phyloP scores from a whole-genome alignment of 805 yeast species.

The Candida gorgasii region DNA sequence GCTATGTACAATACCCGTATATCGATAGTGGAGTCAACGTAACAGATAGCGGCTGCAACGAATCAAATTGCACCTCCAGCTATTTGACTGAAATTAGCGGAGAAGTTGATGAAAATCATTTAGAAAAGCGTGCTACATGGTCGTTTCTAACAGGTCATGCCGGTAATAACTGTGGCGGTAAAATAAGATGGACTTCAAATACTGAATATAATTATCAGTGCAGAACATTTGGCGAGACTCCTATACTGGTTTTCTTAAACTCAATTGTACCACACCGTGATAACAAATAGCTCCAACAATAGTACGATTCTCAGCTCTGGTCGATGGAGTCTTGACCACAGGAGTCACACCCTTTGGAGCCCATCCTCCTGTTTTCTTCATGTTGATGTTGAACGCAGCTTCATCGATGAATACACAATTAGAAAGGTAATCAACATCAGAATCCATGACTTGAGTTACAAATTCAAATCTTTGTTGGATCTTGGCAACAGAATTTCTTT shows the following conservation, averaged over 20 bases:
- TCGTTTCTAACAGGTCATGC: too few relatives aligned
- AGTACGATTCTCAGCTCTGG: conserved; percentile 3
- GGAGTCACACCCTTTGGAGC: conserved; percentile 6
- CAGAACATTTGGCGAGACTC: too few relatives aligned
- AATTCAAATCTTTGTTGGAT: conserved; percentile 10
- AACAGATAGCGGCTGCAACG: too few relatives aligned
- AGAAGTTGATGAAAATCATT: too few relatives aligned
- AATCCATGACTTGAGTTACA: conserved; percentile 4
- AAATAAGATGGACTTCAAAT: too few relatives aligned
- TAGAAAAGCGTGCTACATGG: too few relatives aligned
- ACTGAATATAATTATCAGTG: too few relatives aligned
- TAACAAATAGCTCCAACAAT: neutral
- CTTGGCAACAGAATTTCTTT: conserved; percentile 11
- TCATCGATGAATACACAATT: conserved; percentile 19
- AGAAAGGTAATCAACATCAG: conserved; percentile 9
- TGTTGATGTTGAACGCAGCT: conserved; percentile 17
- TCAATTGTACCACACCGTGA: neutral
- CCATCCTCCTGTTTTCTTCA: conserved; percentile 11
- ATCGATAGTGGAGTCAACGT: too few relatives aligned
- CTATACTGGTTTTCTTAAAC: neutral
- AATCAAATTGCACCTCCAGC: too few relatives aligned
- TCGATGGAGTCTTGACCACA: conserved; percentile 11
- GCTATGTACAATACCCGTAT: too few relatives aligned
- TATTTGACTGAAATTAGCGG: too few relatives aligned
- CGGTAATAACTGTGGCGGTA: too few relatives aligned